Evolutionary conservation across 129 eudicot species (phyloP).

Genomic region (Arctium minus): DNA sequence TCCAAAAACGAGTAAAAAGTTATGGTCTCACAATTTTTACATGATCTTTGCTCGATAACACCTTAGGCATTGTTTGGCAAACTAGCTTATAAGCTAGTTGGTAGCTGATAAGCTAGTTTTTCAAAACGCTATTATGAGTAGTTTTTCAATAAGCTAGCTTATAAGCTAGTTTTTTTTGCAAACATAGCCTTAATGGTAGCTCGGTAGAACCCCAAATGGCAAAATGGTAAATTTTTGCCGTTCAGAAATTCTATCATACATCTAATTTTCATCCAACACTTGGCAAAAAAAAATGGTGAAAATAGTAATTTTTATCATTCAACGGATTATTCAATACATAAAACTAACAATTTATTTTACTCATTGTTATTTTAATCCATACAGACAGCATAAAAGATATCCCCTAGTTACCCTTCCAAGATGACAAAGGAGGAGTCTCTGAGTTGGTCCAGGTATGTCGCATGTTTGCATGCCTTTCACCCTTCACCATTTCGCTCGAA

Average conservation of each 20-base stretch:
- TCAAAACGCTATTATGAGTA: too few species aligned
- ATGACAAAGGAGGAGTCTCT: constrained; percentile 52
- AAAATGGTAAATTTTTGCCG: background rate
- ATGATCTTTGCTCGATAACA: background rate
- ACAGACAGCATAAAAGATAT: background rate
- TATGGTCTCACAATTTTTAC: background rate
- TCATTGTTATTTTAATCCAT: background rate
- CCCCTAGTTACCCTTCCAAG: constrained; percentile 32
- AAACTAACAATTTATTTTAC: background rate
- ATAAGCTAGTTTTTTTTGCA: too few species aligned
- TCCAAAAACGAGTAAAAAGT: background rate
- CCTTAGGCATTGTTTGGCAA: too few species aligned
- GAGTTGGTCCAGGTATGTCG: constrained; percentile 37
- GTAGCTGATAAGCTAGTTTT: too few species aligned
- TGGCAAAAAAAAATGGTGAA: background rate
- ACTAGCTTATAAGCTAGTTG: too few species aligned
- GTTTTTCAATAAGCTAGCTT: too few species aligned
- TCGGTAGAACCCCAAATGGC: background rate
- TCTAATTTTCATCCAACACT: background rate
- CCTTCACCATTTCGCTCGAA: constrained; percentile 34
- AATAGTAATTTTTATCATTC: background rate
- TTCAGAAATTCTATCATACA: background rate
- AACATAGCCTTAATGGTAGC: background rate
- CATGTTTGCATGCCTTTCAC: constrained; percentile 31
- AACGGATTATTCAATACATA: background rate